Conservation (phyloP, 768 basidiomycete species). For the Cystofilobasidium bisporidii region DNA sequence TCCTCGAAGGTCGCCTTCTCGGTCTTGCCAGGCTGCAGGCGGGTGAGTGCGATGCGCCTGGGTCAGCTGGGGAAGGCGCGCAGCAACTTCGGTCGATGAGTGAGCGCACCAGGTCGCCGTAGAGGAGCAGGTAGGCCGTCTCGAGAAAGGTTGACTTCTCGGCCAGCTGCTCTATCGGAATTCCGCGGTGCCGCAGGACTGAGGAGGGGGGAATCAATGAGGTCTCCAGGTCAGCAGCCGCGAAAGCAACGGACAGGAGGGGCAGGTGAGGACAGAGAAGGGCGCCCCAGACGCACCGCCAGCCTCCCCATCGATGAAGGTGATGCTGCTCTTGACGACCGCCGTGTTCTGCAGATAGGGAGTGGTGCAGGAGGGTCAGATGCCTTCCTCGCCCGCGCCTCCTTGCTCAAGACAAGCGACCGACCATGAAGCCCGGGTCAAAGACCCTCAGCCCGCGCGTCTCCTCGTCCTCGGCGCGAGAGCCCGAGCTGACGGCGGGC, state of each 20-base stretch:
- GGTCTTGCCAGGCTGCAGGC: constrained; percentile 8
- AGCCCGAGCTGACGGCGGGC: constrained; percentile 41
- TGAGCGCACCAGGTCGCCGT: constrained; percentile 52
- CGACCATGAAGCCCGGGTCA: constrained; percentile 49
- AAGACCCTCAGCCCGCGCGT: constrained; percentile 12
- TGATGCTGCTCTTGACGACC: constrained; percentile 48
- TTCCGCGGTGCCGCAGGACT: constrained; percentile 51
- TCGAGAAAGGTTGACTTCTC: constrained; percentile 70
- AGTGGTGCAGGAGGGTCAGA: too few relatives aligned
- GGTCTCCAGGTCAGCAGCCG: too few relatives aligned
- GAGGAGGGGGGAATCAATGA: background rate
- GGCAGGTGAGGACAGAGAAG: too few relatives aligned
- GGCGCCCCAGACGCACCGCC: constrained; percentile 59
- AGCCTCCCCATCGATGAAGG: constrained; percentile 82
- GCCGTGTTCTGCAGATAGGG: constrained; percentile 36
- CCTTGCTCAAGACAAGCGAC: background rate
- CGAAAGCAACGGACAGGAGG: background rate
- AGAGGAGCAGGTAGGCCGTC: constrained; percentile 75
- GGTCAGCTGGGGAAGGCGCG: too few relatives aligned
- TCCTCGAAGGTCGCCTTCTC: constrained; percentile 48
- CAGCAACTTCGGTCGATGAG: too few relatives aligned
- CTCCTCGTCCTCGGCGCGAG: constrained; percentile 30
- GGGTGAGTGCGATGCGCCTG: background rate
- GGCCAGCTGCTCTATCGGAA: constrained; percentile 86
- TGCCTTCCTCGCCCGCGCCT: too few relatives aligned